A percentile compares a stretch with the other conserved stretches of the same genome.
Conservation (phyloP, 2,329 filamentous ascomycete species). For the Beauveria caledonica region DNA sequence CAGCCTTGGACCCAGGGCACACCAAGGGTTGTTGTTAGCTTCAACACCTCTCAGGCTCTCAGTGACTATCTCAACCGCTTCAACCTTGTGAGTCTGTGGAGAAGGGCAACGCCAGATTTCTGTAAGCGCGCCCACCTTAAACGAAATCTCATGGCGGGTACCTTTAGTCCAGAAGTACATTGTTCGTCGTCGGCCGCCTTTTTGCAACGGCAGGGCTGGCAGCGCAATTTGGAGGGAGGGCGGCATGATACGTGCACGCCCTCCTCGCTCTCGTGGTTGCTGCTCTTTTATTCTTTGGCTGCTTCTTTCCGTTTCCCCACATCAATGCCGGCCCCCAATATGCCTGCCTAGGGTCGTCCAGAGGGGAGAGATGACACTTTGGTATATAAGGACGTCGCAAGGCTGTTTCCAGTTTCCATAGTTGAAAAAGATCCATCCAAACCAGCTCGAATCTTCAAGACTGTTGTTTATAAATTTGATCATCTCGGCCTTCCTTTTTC, state of each 20-base stretch:
- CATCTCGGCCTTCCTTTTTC: neutral
- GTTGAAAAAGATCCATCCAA: neutral
- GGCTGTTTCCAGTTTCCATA: conserved; percentile 1
- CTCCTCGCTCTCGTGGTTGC: neutral
- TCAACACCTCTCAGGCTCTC: neutral
- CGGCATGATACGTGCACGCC: neutral
- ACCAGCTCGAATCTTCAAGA: neutral
- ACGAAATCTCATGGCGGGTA: conserved; percentile 1
- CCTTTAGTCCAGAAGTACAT: neutral
- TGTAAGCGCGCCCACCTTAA: conserved; percentile 2
- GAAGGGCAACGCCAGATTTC: neutral
- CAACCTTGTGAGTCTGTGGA: neutral
- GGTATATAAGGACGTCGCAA: conserved; percentile 7
- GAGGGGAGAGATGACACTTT: neutral
- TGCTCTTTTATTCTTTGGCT: neutral
- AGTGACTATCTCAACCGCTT: neutral
- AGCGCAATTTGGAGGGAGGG: neutral
- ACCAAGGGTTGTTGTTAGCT: neutral
- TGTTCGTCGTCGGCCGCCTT: neutral
- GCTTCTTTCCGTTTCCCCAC: conserved; percentile 3
- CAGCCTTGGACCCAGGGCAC: neutral
- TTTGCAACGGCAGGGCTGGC: neutral
- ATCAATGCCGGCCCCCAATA: conserved; percentile 8
- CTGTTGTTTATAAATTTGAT: neutral
- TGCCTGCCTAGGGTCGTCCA: conserved; percentile 2